Percentiles rank a stretch among this genome's conserved stretches.
phyloP scores from a whole-genome alignment of 768 basidiomycete species.

The Lyophyllum decastes region DNA sequence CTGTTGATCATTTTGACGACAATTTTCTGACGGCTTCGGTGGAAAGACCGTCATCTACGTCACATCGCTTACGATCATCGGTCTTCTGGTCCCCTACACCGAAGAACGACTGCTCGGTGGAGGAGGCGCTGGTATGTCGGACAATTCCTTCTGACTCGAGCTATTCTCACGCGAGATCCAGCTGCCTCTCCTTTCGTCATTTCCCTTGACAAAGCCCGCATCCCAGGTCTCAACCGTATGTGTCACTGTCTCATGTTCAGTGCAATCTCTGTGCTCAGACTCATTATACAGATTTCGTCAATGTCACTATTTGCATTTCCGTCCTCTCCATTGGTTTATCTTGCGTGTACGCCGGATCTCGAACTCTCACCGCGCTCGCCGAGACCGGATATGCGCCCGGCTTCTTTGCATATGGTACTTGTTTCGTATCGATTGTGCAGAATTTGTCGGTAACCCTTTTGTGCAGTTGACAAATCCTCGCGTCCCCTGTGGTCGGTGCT shows the following conservation, averaged over 20 bases:
- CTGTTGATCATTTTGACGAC: neutral
- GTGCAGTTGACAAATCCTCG: constrained; percentile 43
- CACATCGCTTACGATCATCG: constrained; percentile 44
- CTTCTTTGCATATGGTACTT: constrained; percentile 37
- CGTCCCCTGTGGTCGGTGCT: constrained; percentile 46
- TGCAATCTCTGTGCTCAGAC: neutral
- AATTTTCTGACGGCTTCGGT: neutral
- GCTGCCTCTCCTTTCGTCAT: constrained; percentile 50
- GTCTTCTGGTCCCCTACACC: constrained; percentile 36
- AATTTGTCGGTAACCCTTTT: neutral
- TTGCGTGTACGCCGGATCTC: constrained; percentile 46
- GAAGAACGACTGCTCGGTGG: constrained; percentile 38
- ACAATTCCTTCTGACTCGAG: neutral
- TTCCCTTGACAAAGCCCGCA: constrained; percentile 37
- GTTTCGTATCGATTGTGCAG: neutral
- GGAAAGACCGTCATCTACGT: constrained; percentile 45
- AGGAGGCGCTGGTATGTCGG: constrained; percentile 30
- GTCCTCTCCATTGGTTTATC: constrained; percentile 48
- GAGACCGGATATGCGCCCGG: constrained; percentile 50
- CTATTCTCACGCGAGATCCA: neutral
- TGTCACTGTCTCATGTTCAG: neutral
- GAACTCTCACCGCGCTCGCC: constrained; percentile 45
- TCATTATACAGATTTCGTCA: constrained; percentile 33
- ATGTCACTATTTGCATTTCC: constrained; percentile 45
- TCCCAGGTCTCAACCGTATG: constrained; percentile 43